Percentiles rank a stretch among this genome's conserved stretches.
These are phyloP conservation scores for Pythium phragmitis DNA, from an alignment of 352 stramenopile species.

Conservation along the genomic window DNA sequence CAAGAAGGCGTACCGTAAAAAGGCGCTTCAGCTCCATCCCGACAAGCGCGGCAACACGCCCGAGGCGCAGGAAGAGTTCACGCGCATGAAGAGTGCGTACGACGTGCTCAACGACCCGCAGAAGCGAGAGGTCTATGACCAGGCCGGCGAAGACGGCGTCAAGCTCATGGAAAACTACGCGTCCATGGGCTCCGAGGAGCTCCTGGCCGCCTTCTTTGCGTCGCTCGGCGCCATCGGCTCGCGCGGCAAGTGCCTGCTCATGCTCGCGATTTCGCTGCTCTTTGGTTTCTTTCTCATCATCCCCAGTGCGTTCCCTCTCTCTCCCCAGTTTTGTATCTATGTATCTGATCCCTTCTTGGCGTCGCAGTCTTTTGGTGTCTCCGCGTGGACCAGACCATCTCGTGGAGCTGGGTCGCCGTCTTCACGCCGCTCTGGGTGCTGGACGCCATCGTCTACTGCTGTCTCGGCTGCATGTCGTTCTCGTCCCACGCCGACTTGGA, in stretches of 20 bases:
- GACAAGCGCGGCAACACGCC: slow-evolving; percentile 23
- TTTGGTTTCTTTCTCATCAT: slow-evolving; percentile 88
- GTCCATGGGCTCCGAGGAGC: slow-evolving; percentile 77
- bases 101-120: slow-evolving; percentile 90
- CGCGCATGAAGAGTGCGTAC: slow-evolving; percentile 91
- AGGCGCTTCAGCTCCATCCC: slow-evolving; percentile 82
- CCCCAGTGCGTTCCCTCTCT: slow-evolving; percentile 48
- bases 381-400: slow-evolving; percentile 69
- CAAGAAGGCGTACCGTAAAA: slow-evolving; percentile 91
- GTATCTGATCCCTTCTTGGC: neutral
- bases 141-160: slow-evolving; percentile 86
- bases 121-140: slow-evolving; percentile 82
- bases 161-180: slow-evolving; percentile 88
- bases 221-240: slow-evolving; percentile 72
- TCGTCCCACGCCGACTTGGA: slow-evolving; percentile 48
- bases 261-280: slow-evolving; percentile 61
- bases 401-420: slow-evolving; percentile 77
- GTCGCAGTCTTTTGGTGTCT: slow-evolving; percentile 78
- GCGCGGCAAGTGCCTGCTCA: slow-evolving; percentile 67
- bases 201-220: slow-evolving; percentile 65
- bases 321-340: neutral
- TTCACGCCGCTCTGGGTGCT: slow-evolving; percentile 83
- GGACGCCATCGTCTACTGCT: slow-evolving; percentile 76
- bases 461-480: slow-evolving; percentile 57
- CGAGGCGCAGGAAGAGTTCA: slow-evolving; percentile 63